Conservation (phyloP, 768 basidiomycete species). For the Leccinum arenicola region DNA sequence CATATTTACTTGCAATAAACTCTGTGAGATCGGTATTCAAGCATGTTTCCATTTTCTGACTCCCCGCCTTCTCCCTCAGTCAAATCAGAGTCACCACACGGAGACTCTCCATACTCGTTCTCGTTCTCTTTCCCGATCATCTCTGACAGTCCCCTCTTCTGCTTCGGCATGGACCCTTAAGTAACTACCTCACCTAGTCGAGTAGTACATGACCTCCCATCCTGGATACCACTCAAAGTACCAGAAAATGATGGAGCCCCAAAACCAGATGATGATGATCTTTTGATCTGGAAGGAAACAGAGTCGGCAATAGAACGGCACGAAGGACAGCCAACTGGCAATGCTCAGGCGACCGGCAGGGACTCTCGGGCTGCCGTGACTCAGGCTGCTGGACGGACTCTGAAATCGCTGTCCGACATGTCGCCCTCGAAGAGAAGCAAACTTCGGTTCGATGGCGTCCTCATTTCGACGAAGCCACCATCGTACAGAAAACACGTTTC, state of each 20-base stretch:
- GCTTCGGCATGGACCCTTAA: slow-evolving; percentile 29
- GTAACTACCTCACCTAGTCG: neutral
- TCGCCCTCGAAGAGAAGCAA: slow-evolving; percentile 11
- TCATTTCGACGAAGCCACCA: slow-evolving; percentile 17
- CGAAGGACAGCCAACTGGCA: neutral
- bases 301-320: neutral
- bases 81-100: slow-evolving; percentile 26
- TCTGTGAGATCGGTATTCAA: too few relatives aligned
- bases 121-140: slow-evolving; percentile 22
- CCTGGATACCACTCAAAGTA: neutral
- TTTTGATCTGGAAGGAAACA: neutral
- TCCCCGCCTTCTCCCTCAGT: slow-evolving; percentile 17
- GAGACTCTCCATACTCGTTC: slow-evolving; percentile 19
- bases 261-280: slow-evolving; percentile 12
- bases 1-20: neutral
- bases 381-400: neutral
- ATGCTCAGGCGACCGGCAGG: neutral
- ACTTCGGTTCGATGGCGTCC: slow-evolving; percentile 22
- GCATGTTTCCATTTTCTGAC: slow-evolving; percentile 1
- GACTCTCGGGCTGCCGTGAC: neutral
- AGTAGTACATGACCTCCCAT: slow-evolving; percentile 18
- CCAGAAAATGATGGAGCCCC: neutral
- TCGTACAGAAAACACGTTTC: neutral
- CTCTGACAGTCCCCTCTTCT: slow-evolving; percentile 10
- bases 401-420: neutral